These are phyloP conservation scores for Epipyxis sp. DNA, from an alignment of 108 stramenopile species.

Conservation along the genomic window DNA sequence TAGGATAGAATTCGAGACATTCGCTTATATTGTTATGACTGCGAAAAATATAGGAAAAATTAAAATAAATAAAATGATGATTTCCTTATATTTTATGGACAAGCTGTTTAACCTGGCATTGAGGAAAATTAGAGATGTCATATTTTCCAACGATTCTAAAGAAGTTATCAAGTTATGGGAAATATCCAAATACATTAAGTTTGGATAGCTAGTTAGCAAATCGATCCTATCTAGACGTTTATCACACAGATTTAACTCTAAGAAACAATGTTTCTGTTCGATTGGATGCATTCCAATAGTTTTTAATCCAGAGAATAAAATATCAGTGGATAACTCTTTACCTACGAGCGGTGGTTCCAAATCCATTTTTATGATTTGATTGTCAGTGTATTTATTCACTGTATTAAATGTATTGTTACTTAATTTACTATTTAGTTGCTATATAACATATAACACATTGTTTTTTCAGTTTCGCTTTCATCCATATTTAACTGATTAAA, in stretches of 20 bases:
- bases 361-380: too few relatives aligned
- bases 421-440: too few relatives aligned
- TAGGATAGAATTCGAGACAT: constrained; percentile 12
- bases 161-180: background rate
- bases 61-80: background rate
- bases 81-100: background rate
- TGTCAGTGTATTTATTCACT: too few relatives aligned
- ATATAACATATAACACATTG: too few relatives aligned
- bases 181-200: constrained; percentile 21
- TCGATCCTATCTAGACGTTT: background rate
- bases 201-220: background rate
- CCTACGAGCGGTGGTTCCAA: too few relatives aligned
- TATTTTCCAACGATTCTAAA: background rate
- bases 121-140: background rate
- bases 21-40: constrained; percentile 12
- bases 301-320: too few relatives aligned
- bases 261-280: background rate
- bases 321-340: too few relatives aligned
- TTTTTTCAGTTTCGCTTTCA: too few relatives aligned
- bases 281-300: constrained; percentile 14
- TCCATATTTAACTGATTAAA: too few relatives aligned
- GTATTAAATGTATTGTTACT: too few relatives aligned
- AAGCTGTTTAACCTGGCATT: background rate
- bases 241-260: background rate
- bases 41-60: background rate